These are phyloP conservation scores for Tetracladium setigerum DNA, from an alignment of 495 filamentous ascomycete genomes.

Conservation along the genomic window DNA sequence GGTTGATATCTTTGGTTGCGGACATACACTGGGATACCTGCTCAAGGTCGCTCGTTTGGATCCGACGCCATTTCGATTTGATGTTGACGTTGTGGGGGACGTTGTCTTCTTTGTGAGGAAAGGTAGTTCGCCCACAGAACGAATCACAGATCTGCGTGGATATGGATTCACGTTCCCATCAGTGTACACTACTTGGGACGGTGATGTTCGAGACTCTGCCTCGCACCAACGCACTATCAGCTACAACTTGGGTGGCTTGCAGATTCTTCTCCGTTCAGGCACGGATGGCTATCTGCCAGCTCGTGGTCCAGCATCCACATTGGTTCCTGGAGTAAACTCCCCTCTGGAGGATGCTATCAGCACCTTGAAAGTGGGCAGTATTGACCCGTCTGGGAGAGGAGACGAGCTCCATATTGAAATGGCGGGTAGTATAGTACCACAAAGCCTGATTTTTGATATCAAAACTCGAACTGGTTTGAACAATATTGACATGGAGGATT, in stretches of 20 bases:
- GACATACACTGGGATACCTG: constrained; percentile 50
- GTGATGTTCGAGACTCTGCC: constrained; percentile 37
- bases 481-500: constrained; percentile 33
- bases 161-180: constrained; percentile 62
- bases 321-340: neutral
- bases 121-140: constrained; percentile 45
- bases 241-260: constrained; percentile 50
- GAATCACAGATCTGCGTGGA: constrained; percentile 44
- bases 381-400: neutral
- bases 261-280: constrained; percentile 51
- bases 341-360: neutral
- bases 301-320: neutral
- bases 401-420: constrained; percentile 9
- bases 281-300: constrained; percentile 46
- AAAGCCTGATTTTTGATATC: constrained; percentile 53
- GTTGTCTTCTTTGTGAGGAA: constrained; percentile 56
- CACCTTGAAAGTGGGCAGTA: neutral
- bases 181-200: constrained; percentile 52
- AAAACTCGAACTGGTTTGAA: constrained; percentile 50
- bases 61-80: constrained; percentile 42
- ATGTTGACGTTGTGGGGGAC: constrained; percentile 49
- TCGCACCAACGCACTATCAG: constrained; percentile 56
- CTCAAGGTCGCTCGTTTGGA: constrained; percentile 12
- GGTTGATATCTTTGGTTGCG: constrained; percentile 56
- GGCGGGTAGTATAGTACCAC: constrained; percentile 28